Evolutionary conservation across 768 basidiomycete species (phyloP), one percentile per base, ranked within the genome.

Genomic region (Lentinula detonsa): DNA sequence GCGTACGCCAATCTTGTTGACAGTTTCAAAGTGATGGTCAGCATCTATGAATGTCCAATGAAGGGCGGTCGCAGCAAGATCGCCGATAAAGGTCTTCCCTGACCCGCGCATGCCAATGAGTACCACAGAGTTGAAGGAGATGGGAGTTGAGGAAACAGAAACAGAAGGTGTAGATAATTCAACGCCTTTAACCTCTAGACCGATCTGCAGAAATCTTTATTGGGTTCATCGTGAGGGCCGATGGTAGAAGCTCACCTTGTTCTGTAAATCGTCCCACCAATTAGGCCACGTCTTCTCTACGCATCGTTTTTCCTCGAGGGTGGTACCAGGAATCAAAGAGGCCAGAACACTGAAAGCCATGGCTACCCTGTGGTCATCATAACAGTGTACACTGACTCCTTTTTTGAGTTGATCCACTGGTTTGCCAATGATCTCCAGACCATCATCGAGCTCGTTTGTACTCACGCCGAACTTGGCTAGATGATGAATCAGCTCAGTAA

Each of bases 261-360:
- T 95, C 70, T 92, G 85, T 28, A 99, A 79, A 72, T 98, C 97
- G 70, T 98, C 97, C 95, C 96, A 99, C 93, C 95, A 99, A 70
- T 95, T 95, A 0, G 97, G 97, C 96, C 96, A 99, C 0, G 96
- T 99, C 83, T 99, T 99, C 75, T 96, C 96, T 35, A 99, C 97
- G 69, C 97, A 98, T 58, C 95, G 81, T 74, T 96, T 96, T 77
- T 98, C 96, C 69, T 98, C 95, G 33, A 98, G 80, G 64, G 93
- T 76, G 2, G 91, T 90, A n/a, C 82, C 84, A 37, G 80, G 74
- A 43, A 93, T 74, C 3, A 93, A 82, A 4, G 88, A 81, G 18
- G 88, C 86, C 43, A 98, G 77, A 35, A 98, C 94, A 63, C 90
- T 87, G 78, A 98, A 98, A 0, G 95, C 93, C 97, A 99, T 98